Percentiles rank a stretch among this genome's conserved stretches.
Conservation (phyloP, 257 asterid species). For the Verbena officinalis region DNA sequence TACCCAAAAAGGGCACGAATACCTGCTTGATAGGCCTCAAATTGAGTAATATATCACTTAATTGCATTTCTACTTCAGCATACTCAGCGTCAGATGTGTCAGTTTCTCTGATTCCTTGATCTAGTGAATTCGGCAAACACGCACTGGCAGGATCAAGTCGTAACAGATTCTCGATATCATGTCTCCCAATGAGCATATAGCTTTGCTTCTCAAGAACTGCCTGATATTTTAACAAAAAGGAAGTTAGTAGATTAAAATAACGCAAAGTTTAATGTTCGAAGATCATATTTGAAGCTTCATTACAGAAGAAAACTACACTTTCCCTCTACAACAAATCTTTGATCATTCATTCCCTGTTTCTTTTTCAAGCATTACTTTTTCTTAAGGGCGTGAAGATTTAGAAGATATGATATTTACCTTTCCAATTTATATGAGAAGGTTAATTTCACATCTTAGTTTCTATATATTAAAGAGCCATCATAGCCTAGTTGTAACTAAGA, state of each 20-base stretch:
- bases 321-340: conserved; percentile 18
- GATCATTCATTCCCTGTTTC: background rate
- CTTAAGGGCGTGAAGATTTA: conserved; percentile 1
- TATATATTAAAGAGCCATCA: conserved; percentile 4
- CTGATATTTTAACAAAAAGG: conserved; percentile 53
- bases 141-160: conserved; percentile 85
- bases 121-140: conserved; percentile 65
- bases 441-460: conserved; percentile 15
- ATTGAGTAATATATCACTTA: conserved; percentile 68
- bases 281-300: conserved; percentile 29
- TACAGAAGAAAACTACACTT: background rate
- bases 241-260: conserved; percentile 16
- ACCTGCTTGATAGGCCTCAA: conserved; percentile 98
- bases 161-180: conserved; percentile 90
- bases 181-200: conserved; percentile 97
- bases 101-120: conserved; percentile 48
- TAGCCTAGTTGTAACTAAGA: conserved; percentile 21
- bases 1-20: conserved; percentile 27
- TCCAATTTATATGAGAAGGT: conserved; percentile 11
- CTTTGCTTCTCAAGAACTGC: conserved; percentile 99
- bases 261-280: conserved; percentile 22
- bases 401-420: background rate
- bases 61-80: conserved; percentile 68
- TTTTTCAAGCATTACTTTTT: conserved; percentile 17
- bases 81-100: conserved; percentile 56